Conservation (phyloP, 441 rosid species). For the Sinapis alba region DNA sequence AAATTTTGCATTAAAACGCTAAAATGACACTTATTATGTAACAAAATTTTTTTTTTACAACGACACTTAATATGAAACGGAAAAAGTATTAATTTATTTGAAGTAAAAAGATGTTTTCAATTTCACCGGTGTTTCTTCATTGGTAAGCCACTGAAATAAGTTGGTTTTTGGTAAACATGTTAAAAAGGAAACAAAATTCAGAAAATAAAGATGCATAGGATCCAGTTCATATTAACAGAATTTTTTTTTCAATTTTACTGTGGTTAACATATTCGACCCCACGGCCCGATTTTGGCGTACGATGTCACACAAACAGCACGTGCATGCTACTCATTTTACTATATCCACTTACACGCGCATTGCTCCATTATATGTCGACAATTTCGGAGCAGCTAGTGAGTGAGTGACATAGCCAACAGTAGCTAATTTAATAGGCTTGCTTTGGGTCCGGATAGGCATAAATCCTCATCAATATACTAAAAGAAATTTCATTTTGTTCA, state of each 20-base stretch:
- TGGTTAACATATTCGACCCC: slow-evolving; percentile 29
- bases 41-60: too few relatives aligned
- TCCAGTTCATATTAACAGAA: slow-evolving; percentile 15
- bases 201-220: slow-evolving; percentile 24
- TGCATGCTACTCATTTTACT: slow-evolving; percentile 23
- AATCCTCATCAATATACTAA: background rate
- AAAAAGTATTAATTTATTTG: background rate
- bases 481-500: background rate
- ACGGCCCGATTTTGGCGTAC: slow-evolving; percentile 30
- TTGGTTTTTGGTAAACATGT: background rate
- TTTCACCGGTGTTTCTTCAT: background rate
- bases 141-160: background rate
- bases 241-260: background rate
- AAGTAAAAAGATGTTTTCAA: background rate
- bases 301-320: slow-evolving; percentile 25
- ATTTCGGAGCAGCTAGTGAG: slow-evolving; percentile 3
- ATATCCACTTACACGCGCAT: slow-evolving; percentile 12
- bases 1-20: too few relatives aligned
- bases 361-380: slow-evolving; percentile 21
- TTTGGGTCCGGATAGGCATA: background rate
- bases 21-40: too few relatives aligned
- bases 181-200: slow-evolving; percentile 3
- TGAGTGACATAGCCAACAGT: background rate
- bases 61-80: too few relatives aligned
- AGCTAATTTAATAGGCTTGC: slow-evolving; percentile 7